These are phyloP conservation scores for Pleurotus pulmonarius DNA, from an alignment of 768 basidiomycete species.

Conservation along the genomic window DNA sequence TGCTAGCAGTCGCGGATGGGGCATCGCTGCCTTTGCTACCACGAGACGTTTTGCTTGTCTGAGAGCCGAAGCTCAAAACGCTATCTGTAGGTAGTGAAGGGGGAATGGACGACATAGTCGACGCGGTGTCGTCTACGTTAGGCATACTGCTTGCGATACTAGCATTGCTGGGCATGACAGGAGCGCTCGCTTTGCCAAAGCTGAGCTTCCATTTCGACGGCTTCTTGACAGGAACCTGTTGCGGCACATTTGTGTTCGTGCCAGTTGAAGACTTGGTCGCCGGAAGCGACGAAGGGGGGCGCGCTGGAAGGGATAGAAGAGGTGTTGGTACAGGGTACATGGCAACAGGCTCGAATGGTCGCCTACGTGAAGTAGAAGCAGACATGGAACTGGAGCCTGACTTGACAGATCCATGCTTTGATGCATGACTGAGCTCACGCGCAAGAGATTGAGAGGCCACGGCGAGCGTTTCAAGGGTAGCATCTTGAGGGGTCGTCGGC, in stretches of 20 bases:
- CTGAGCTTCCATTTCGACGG: conserved; percentile 83
- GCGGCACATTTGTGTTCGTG: neutral
- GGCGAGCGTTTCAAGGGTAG: conserved; percentile 67
- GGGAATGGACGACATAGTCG: conserved; percentile 4
- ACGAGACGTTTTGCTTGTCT: conserved; percentile 1
- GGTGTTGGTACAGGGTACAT: conserved; percentile 40
- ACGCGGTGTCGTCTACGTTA: conserved; percentile 26
- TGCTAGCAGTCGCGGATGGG: conserved; percentile 71
- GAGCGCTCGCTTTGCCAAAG: conserved; percentile 56
- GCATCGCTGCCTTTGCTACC: conserved; percentile 10
- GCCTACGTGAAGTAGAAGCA: conserved; percentile 23
- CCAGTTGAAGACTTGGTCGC: conserved; percentile 31
- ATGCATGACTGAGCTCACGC: conserved; percentile 73
- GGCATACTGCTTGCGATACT: conserved; percentile 29
- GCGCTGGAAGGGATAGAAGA: conserved; percentile 19
- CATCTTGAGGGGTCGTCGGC: conserved; percentile 39
- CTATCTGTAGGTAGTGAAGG: conserved; percentile 4
- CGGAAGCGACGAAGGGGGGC: conserved; percentile 26
- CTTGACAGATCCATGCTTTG: conserved; percentile 28
- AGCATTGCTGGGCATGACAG: conserved; percentile 19
- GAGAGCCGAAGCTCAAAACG: conserved; percentile 6
- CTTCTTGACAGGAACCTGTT: conserved; percentile 52
- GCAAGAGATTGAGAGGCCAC: conserved; percentile 79
- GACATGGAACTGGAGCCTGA: conserved; percentile 25
- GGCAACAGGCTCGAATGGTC: conserved; percentile 38